phyloP scores from a whole-genome alignment of 164 flowering plant genomes.

The Berberis thunbergii region DNA sequence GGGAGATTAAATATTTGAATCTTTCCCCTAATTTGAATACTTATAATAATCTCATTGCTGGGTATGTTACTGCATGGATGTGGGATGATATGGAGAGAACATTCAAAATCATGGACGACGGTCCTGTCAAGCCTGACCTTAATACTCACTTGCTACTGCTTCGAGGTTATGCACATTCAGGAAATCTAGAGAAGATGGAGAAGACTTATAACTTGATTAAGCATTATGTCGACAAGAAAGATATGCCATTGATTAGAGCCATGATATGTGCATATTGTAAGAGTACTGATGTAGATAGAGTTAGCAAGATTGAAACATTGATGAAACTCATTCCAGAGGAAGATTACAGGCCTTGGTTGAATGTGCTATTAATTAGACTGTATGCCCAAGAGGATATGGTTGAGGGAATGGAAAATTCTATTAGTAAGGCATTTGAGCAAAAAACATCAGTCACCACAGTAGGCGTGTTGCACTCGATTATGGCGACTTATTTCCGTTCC shows the following conservation, averaged over 20 bases:
- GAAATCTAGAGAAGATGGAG: slow-evolving; percentile 70
- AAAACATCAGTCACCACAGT: slow-evolving; percentile 31
- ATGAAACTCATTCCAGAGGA: slow-evolving; percentile 41
- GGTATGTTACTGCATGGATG: too few relatives aligned
- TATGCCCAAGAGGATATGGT: slow-evolving; percentile 70
- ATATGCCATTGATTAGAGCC: slow-evolving; percentile 35
- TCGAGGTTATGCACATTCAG: slow-evolving; percentile 47
- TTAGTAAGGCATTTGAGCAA: slow-evolving; percentile 55
- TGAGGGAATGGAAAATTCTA: slow-evolving; percentile 57
- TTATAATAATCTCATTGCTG: too few relatives aligned
- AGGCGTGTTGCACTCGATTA: slow-evolving; percentile 42
- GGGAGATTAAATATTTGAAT: too few relatives aligned
- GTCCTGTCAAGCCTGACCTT: too few relatives aligned
- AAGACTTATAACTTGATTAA: slow-evolving; percentile 43
- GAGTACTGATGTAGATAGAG: slow-evolving; percentile 38
- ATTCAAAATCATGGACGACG: too few relatives aligned
- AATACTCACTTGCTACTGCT: too few relatives aligned
- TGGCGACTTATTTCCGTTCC: slow-evolving; percentile 44
- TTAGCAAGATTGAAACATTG: slow-evolving; percentile 49
- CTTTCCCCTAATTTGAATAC: too few relatives aligned
- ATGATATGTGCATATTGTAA: slow-evolving; percentile 81
- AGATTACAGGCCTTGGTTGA: slow-evolving; percentile 70
- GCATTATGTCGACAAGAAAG: slow-evolving; percentile 27
- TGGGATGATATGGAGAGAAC: too few relatives aligned
- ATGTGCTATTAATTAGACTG: slow-evolving; percentile 52